Evolutionary conservation across 2,329 filamentous ascomycete genomes (phyloP).

Genomic region (Chaetomiaceae sp.): DNA sequence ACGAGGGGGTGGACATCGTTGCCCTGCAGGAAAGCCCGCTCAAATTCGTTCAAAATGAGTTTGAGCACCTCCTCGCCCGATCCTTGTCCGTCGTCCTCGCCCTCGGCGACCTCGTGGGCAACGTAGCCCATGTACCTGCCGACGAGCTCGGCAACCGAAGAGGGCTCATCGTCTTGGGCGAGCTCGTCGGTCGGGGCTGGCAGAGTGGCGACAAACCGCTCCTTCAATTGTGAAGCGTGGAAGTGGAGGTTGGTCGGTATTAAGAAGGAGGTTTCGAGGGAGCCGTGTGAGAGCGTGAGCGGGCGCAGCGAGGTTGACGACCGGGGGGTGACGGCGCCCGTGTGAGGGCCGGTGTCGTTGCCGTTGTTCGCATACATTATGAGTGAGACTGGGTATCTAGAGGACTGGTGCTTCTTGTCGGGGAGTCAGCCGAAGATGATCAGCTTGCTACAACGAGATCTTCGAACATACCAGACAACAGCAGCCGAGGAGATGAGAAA

Average conservation of each 20-base stretch:
- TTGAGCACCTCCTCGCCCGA: slow-evolving; percentile 92
- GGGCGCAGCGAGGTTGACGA: slow-evolving; percentile 90
- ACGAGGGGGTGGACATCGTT: slow-evolving; percentile 95
- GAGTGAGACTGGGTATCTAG: slow-evolving; percentile 41
- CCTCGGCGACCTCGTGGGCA: slow-evolving; percentile 82
- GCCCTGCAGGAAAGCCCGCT: slow-evolving; percentile 87
- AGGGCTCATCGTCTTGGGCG: slow-evolving; percentile 98
- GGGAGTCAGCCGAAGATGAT: neutral
- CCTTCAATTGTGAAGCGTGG: slow-evolving; percentile 90
- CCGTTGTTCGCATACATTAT: slow-evolving; percentile 83
- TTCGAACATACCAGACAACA: slow-evolving; percentile 4
- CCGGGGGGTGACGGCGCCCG: slow-evolving; percentile 93
- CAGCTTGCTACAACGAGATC: neutral
- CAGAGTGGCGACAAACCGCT: slow-evolving; percentile 78
- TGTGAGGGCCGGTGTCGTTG: slow-evolving; percentile 77
- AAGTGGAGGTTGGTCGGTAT: slow-evolving; percentile 95
- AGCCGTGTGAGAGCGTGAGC: slow-evolving; percentile 85
- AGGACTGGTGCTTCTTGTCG: neutral
- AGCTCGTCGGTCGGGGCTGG: slow-evolving; percentile 93
- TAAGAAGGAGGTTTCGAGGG: slow-evolving; percentile 92
- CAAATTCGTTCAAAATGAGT: slow-evolving; percentile 90
- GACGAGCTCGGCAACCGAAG: slow-evolving; percentile 86
- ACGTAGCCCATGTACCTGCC: slow-evolving; percentile 90
- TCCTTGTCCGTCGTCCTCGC: slow-evolving; percentile 82
- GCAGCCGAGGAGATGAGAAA: neutral